Evolutionary conservation across 2,329 filamentous ascomycete genomes (phyloP), one percentile per base, ranked within the genome.

Genomic region (Fusarium armeniacum): DNA sequence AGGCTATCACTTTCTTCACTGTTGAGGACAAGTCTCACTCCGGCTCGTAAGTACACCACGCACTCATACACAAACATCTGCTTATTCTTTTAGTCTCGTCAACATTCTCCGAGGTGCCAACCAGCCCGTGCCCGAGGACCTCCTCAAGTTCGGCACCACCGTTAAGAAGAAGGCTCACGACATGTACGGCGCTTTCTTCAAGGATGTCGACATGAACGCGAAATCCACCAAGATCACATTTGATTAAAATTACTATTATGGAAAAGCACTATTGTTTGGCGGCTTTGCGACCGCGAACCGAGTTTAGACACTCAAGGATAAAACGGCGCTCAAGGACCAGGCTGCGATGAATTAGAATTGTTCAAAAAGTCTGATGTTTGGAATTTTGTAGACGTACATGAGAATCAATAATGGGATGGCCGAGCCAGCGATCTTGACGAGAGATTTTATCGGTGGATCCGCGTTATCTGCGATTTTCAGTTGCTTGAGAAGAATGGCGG

Each of bases 151-250:
- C 74, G 96, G 96, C 75, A 97, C 94, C 24, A 98, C 95, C 1
- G 96, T 99, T 54, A 99, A 98, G 89, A 98, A 97, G 89, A 98
- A 98, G 93, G 88, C 90, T 50, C 96, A 99, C 82, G 92, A 94
- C 76, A 92, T 93, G 49, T 99, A 98, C 78, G 96, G 96, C 60
- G 93, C 94, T 33, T 98, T 98, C 79, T 97, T 92, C 86, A 97
- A 96, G 82, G 93, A 98, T 74, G 90, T 93, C 11, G 92, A 93
- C 74, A 90, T 90, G 79, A 93, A 87, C 78, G 91, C 95, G 82
- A 91, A 92, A 80, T 90, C 93, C 30, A 96, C 91, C 60, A 98
- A 97, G 85, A 97, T 98, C 78, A 94, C 89, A 47, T 98, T 98
- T 83, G 93, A 97, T 76, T 87, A 79, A 33, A 26, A 47, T 47